These are phyloP conservation scores for Prosopis cineraria DNA, from an alignment of 306 rosid species.

Conservation along the genomic window DNA sequence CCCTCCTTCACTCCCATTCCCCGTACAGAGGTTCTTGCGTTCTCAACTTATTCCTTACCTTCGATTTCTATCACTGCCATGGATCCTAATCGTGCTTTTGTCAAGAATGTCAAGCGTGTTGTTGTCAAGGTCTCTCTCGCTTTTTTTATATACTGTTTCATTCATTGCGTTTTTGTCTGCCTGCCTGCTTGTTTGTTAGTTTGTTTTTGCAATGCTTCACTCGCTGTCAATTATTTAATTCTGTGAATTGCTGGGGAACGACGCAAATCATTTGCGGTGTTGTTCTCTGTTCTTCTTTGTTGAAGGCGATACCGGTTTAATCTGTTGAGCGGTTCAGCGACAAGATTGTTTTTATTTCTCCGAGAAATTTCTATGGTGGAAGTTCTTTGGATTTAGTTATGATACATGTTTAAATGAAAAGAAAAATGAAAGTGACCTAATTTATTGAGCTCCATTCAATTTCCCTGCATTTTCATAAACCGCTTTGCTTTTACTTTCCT, in stretches of 20 bases:
- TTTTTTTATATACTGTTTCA: background rate
- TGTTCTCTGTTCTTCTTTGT: too few relatives aligned
- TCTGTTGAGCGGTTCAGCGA: background rate
- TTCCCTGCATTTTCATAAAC: background rate
- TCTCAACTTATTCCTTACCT: background rate
- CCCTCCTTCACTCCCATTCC: too few relatives aligned
- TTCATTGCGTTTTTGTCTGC: background rate
- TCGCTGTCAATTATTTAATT: background rate
- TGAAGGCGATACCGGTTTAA: background rate
- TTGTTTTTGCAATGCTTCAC: background rate
- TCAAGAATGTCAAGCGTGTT: slow-evolving; percentile 38
- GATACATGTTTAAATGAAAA: background rate
- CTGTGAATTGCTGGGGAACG: background rate
- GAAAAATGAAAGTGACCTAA: background rate
- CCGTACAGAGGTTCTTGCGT: background rate
- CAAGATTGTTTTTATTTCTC: background rate
- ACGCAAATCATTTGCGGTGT: background rate
- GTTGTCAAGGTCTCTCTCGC: slow-evolving; percentile 43
- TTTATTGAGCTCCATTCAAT: background rate
- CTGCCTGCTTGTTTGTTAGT: too few relatives aligned
- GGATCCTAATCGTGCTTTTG: slow-evolving; percentile 47
- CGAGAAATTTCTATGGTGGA: background rate
- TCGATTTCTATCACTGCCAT: slow-evolving; percentile 11
- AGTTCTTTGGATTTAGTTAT: background rate
- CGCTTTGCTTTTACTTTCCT: background rate